These are phyloP conservation scores for Apophysomyces variabilis DNA, from an alignment of 371 early-diverging fungal species.

Conservation along the genomic window DNA sequence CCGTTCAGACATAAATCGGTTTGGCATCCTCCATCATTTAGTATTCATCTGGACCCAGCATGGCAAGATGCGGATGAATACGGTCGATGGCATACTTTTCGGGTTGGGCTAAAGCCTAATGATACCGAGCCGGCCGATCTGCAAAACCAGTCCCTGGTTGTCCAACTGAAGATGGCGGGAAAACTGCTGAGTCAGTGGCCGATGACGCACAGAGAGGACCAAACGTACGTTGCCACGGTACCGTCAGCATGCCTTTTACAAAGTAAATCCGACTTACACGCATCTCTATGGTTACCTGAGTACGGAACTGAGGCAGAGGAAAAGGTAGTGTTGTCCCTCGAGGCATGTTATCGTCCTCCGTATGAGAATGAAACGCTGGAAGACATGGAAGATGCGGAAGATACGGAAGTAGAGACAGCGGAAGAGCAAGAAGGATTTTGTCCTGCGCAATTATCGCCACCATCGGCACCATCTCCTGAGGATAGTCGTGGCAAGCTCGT, in stretches of 20 bases:
- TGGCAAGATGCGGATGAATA: constrained; percentile 17
- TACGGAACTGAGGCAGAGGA: neutral
- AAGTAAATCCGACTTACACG: constrained; percentile 7
- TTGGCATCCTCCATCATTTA: neutral
- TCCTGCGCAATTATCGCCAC: neutral
- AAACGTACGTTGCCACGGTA: constrained; percentile 12
- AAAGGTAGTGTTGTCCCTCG: neutral
- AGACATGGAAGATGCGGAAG: neutral
- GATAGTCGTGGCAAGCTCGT: neutral
- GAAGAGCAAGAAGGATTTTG: too few species aligned
- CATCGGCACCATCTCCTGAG: neutral
- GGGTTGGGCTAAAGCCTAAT: constrained; percentile 8
- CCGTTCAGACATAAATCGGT: neutral
- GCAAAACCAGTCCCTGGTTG: neutral
- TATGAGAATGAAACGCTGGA: neutral
- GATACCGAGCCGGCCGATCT: neutral
- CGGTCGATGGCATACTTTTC: constrained; percentile 11
- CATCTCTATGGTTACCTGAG: constrained; percentile 4
- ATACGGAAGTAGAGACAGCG: neutral
- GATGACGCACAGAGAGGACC: neutral
- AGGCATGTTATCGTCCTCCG: neutral
- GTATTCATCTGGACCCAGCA: constrained; percentile 12
- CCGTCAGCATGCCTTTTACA: constrained; percentile 25
- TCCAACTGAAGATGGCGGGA: neutral
- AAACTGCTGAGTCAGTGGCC: neutral